Evolutionary conservation across 2,329 filamentous ascomycete species (phyloP).

Genomic region (Thelonectria rubi): DNA sequence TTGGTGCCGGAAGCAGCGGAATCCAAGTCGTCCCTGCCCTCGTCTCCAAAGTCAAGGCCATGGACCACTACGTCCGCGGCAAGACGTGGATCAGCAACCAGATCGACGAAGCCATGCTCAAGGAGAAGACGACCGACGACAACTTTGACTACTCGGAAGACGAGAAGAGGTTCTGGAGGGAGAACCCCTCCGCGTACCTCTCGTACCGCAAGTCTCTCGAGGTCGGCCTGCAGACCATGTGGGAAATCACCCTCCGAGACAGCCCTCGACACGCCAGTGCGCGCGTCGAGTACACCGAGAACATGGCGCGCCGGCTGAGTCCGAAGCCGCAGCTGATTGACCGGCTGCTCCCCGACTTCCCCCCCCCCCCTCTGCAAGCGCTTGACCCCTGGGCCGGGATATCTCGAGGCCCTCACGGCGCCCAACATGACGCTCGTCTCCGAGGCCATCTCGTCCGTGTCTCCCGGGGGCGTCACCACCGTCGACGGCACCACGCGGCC

Average conservation of each 20-base stretch:
- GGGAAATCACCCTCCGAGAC: background rate
- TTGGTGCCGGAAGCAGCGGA: slow-evolving; percentile 23
- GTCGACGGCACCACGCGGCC: background rate
- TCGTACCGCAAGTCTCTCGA: slow-evolving; percentile 18
- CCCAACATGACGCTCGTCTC: slow-evolving; percentile 5
- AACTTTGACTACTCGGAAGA: slow-evolving; percentile 11
- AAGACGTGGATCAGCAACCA: slow-evolving; percentile 22
- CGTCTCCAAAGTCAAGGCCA: slow-evolving; percentile 9
- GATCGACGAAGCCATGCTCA: slow-evolving; percentile 1
- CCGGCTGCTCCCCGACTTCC: slow-evolving; percentile 1
- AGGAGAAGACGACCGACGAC: background rate
- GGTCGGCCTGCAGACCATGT: slow-evolving; percentile 5
- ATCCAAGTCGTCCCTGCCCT: slow-evolving; percentile 27
- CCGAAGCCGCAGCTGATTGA: slow-evolving; percentile 1
- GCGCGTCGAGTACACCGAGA: background rate
- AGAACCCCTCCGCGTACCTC: slow-evolving; percentile 7
- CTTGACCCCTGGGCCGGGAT: slow-evolving; percentile 18
- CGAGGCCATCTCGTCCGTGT: background rate
- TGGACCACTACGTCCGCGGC: slow-evolving; percentile 26
- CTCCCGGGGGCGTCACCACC: slow-evolving; percentile 6
- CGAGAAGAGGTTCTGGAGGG: slow-evolving; percentile 10
- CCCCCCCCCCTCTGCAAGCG: slow-evolving; percentile 11
- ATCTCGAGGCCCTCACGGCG: slow-evolving; percentile 13
- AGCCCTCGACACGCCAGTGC: slow-evolving; percentile 1
- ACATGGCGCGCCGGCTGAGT: slow-evolving; percentile 5